phyloP scores from a whole-genome alignment of 768 basidiomycete species.

The Hygrophorus russula region DNA sequence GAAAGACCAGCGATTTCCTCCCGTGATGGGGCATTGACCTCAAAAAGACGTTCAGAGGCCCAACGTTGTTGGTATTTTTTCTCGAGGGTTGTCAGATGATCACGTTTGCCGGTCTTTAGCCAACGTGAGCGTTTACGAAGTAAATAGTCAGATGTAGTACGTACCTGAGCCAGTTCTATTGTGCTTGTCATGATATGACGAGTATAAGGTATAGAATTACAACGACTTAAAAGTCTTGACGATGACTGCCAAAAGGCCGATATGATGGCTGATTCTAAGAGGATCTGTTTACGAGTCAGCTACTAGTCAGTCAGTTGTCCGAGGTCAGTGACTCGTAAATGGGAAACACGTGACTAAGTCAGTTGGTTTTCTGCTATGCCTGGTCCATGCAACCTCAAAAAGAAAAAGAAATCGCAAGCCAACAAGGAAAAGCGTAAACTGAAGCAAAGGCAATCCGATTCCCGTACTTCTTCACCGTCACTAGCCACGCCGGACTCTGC shows the following conservation, averaged over 20 bases:
- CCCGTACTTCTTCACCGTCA: background rate
- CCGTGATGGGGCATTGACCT: conserved; percentile 68
- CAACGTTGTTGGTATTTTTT: conserved; percentile 77
- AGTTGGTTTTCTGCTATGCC: conserved; percentile 30
- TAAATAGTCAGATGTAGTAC: conserved; percentile 5
- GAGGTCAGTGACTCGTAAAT: background rate
- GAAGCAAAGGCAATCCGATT: conserved; percentile 13
- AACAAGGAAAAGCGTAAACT: conserved; percentile 19
- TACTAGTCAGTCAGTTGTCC: background rate
- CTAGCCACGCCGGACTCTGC: background rate
- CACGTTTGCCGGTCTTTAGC: conserved; percentile 86
- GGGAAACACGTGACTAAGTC: conserved; percentile 1
- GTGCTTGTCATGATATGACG: conserved; percentile 42
- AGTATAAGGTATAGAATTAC: conserved; percentile 17
- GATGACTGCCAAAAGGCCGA: conserved; percentile 16
- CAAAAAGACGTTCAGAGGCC: conserved; percentile 69
- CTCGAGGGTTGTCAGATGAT: conserved; percentile 75
- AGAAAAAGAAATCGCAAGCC: conserved; percentile 23
- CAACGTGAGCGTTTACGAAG: conserved; percentile 5
- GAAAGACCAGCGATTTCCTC: conserved; percentile 57
- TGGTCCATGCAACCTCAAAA: conserved; percentile 46
- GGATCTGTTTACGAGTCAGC: conserved; percentile 1
- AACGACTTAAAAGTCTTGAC: conserved; percentile 23
- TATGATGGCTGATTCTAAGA: conserved; percentile 8
- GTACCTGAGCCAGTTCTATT: conserved; percentile 53